Conservation (phyloP, 768 basidiomycete genomes). For the Hydnomerulius pinastri region DNA sequence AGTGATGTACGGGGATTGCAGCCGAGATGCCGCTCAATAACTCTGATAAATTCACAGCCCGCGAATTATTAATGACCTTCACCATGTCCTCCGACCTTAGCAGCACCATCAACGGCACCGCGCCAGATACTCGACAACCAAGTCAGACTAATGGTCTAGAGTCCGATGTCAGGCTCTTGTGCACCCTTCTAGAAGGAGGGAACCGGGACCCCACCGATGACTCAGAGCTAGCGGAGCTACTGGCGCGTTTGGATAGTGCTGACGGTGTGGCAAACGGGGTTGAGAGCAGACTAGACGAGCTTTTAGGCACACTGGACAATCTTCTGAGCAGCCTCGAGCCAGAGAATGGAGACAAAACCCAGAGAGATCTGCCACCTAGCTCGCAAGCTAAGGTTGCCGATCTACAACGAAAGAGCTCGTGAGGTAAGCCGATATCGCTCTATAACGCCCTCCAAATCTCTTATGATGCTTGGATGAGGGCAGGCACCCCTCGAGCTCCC, state of each 20-base stretch:
- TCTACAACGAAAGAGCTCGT: conserved; percentile 3
- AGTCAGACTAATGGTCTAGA: conserved; percentile 26
- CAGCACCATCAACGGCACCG: conserved; percentile 13
- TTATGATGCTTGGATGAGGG: no score
- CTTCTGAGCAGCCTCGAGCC: conserved; percentile 49
- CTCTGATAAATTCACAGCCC: conserved; percentile 13
- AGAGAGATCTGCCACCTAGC: conserved; percentile 3
- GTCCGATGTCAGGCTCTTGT: conserved; percentile 38
- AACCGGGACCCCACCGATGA: conserved; percentile 36
- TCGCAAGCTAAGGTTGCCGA: background rate
- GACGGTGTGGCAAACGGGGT: conserved; percentile 61
- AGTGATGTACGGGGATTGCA: background rate
- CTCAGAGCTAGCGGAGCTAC: conserved; percentile 49
- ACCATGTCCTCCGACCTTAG: conserved; percentile 29
- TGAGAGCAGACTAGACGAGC: conserved; percentile 60
- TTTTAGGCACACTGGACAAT: conserved; percentile 59
- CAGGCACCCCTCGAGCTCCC: no score
- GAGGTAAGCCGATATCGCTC: conserved; percentile 15
- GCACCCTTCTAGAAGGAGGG: conserved; percentile 30
- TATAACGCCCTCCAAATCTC: background rate
- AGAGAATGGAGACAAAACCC: conserved; percentile 1
- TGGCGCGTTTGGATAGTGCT: conserved; percentile 57
- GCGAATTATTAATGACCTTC: conserved; percentile 18
- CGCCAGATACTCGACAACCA: conserved; percentile 8
- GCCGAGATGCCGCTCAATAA: conserved; percentile 27